Base-by-base conservation (phyloP, 202 grass and related monocot species). In the Schoenoplectus tabernaemontani region DNA sequence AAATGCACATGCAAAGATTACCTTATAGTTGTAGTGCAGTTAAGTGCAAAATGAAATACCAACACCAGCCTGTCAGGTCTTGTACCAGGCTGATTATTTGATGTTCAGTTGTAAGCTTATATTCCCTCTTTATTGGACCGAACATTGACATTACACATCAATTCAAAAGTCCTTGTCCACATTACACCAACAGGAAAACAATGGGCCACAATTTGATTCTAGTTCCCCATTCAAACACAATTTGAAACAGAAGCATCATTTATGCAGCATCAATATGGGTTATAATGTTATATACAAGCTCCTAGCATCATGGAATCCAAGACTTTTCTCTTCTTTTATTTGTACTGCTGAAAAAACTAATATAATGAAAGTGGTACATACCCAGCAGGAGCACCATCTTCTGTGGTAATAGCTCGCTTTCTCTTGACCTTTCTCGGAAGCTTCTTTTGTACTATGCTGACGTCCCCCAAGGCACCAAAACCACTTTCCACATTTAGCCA, bases 341-440 rank as follows among this genome's bases (percentile, higher is more conserved):
- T 53, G 15, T 36, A 34, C 70, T 54, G 30, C 28, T 75, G 7
- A 78, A 16, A 12, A 51, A 17, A 51, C 12, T 47, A 51, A 4
- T 5, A 36, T 17, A 81, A 69, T 58, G 82, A 13, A 62, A 50
- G 7, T 44, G 46, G 53, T 53, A 46, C 87, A 86, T 94, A 98
- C 91, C 86, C 89, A 82, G 84, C 82, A 77, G 86, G 82, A 82
- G 89, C 83, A 33, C 81, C 91, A 77, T 98, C 95, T 38, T 97
- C 91, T 38, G 89, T 83, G 57, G 87, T 83, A 8, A 92, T 87
- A 81, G 82, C 79, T 76, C 91, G 88, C 89, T 90, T 97, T 84
- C 89, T 91, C 83, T 97, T 97, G 11, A 94, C 91, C 83, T 94
- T 94, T 75, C 91, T 86, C 23, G 95, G 91, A 0, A 87, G 88